Base-by-base conservation (phyloP, 192 early-diverging fungal species). In the Anaeromyces robustus region DNA sequence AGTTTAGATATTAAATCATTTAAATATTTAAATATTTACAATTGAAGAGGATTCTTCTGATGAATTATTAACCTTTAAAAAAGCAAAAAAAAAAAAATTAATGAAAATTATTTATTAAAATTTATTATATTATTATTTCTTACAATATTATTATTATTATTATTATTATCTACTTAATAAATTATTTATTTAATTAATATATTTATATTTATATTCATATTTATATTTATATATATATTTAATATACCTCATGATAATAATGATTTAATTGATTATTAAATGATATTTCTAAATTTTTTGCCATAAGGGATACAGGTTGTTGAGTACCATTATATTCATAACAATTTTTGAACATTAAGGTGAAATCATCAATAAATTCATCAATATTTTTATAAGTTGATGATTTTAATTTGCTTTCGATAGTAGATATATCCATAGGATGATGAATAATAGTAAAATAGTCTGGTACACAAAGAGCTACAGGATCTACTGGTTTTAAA, bases 371-470 rank as follows among this genome's bases (percentile, higher is more conserved):
- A n/a, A 85, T 80, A 37, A 94, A 86, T 77, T 89, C 87, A 68
- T 92, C 88, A 13, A 92, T 91, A 31, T 88, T 85, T 12, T 84
- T 81, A 81, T 95, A 95, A 79, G 88, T 86, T 29, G 85, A 81
- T 28, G 84, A 80, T 79, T 89, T 90, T 30, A 95, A 85, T 85
- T 91, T 94, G 26, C 85, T 86, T 30, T 94, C 92, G 18, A 94
- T 88, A 16, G 94, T 95, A 59, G 88, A 84, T 41, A 95, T 85
- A 82, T 95, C 94, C 91, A 94, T 95, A 5, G 94, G 94, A 30
- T 88, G 80, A 79, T 91, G 92, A 80, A 95, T 88, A 39, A 94
- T 89, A 12, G 85, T 86, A 13, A 86, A 87, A 80, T 95, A 95
- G 83, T 95, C 93, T 2, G 94, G 94, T 32, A 95, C 92, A 31